Conservation (phyloP, 345 rosid genomes). For the Eucalyptus marginata region DNA sequence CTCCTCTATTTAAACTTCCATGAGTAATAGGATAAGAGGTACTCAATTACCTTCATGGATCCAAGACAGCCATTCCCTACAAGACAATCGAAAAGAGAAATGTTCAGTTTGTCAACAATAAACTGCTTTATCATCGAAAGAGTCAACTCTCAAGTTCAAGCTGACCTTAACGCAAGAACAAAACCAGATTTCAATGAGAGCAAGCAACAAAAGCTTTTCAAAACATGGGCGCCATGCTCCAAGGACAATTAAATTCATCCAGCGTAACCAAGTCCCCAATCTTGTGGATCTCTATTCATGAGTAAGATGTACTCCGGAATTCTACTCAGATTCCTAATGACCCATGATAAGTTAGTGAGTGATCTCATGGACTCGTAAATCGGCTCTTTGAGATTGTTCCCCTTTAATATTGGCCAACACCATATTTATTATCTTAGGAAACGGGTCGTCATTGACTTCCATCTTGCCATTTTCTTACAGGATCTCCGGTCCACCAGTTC, state of each 20-base stretch:
- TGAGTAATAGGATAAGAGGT: neutral
- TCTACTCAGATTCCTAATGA: neutral
- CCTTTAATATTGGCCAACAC: neutral
- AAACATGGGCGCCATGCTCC: neutral
- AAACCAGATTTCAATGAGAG: neutral
- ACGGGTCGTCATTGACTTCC: neutral
- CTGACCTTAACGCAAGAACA: neutral
- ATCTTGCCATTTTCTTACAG: neutral
- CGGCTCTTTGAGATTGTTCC: neutral
- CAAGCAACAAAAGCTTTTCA: neutral
- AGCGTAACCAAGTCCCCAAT: neutral
- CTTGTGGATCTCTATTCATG: too few relatives aligned
- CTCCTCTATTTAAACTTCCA: neutral
- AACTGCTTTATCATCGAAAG: neutral
- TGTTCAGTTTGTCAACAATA: neutral
- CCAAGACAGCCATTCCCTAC: slow-evolving; percentile 97
- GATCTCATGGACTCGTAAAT: neutral
- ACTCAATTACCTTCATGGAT: slow-evolving; percentile 65
- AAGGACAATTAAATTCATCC: neutral
- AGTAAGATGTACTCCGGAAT: neutral
- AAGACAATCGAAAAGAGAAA: neutral
- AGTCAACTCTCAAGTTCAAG: neutral
- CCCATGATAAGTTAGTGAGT: neutral
- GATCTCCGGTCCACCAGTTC: neutral
- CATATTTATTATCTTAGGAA: neutral